Evolutionary conservation across 2,329 filamentous ascomycete genomes (phyloP).

Genomic region (Myriangium duriaei): DNA sequence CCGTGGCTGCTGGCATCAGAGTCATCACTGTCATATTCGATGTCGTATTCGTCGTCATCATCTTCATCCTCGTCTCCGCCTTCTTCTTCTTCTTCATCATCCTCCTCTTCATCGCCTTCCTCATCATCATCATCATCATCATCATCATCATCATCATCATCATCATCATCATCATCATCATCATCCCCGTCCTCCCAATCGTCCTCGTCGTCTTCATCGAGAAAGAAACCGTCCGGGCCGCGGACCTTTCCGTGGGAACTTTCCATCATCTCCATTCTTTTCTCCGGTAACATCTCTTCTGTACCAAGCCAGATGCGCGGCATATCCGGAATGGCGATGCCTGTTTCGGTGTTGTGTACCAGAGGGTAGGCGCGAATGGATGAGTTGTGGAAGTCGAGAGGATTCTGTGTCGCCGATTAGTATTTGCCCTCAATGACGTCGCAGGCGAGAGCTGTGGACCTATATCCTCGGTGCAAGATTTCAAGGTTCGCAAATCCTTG

Average conservation of each 20-base stretch:
- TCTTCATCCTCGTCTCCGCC: too few relatives aligned
- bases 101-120: background rate
- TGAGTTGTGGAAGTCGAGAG: background rate
- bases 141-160: background rate
- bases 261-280: background rate
- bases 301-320: background rate
- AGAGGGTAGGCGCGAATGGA: background rate
- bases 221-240: background rate
- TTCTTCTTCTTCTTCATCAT: background rate
- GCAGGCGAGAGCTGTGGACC: too few relatives aligned
- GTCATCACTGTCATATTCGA: background rate
- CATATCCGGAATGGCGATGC: background rate
- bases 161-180: conserved; percentile 2
- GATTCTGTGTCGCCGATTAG: too few relatives aligned
- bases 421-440: too few relatives aligned
- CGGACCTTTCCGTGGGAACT: background rate
- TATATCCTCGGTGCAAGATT: too few relatives aligned
- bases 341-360: background rate
- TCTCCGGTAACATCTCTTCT: background rate
- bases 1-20: background rate
- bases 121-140: conserved; percentile 1
- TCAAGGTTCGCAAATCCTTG: background rate
- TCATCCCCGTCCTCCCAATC: conserved; percentile 4
- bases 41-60: background rate
- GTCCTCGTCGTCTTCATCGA: conserved; percentile 5